Conservation (phyloP, 305 asterid species). For the Rubia occidens region DNA sequence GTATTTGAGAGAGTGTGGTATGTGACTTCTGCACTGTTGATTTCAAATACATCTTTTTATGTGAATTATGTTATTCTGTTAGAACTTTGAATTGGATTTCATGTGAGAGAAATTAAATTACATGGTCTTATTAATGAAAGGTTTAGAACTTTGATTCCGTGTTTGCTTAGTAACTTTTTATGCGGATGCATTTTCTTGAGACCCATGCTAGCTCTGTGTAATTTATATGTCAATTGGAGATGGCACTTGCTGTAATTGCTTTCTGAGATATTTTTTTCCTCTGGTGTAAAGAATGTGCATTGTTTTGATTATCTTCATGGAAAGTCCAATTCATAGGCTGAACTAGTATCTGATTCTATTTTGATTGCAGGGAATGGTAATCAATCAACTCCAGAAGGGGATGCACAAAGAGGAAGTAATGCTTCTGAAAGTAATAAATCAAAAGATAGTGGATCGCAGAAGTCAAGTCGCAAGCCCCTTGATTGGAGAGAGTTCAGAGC, state of each 20-base stretch:
- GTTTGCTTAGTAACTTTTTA: neutral
- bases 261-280: neutral
- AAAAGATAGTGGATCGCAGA: constrained; percentile 38
- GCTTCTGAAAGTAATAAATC: constrained; percentile 40
- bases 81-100: neutral
- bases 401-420: constrained; percentile 47
- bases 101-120: neutral
- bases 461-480: constrained; percentile 48
- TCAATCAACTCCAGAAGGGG: constrained; percentile 48
- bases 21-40: neutral
- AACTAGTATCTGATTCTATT: neutral
- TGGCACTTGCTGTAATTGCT: neutral
- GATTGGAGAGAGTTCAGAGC: constrained; percentile 99
- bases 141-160: neutral
- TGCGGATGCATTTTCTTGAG: neutral
- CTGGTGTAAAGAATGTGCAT: neutral
- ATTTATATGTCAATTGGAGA: neutral
- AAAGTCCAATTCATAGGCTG: neutral
- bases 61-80: neutral
- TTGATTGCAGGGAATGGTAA: constrained; percentile 27
- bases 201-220: neutral
- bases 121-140: neutral
- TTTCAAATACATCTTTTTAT: neutral
- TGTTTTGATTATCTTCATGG: neutral
- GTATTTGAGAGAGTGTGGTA: neutral